Percentiles rank a stretch among this genome's conserved stretches.
These are phyloP conservation scores for Corymbia calophylla DNA, from an alignment of 441 rosid species.

Conservation along the genomic window DNA sequence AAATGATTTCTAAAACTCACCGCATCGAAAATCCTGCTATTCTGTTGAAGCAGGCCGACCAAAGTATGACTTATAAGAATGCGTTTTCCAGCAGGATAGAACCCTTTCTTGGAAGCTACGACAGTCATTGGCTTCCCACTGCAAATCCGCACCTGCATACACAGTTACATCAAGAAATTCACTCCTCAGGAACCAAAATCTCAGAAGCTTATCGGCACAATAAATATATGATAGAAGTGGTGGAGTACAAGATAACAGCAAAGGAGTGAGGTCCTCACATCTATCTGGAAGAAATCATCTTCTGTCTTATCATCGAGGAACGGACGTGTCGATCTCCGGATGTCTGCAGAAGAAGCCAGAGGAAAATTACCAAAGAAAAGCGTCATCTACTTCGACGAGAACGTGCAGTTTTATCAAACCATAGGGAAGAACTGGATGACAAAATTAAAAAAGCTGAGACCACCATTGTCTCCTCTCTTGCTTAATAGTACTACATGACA, in stretches of 20 bases:
- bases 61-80: slow-evolving; percentile 51
- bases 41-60: slow-evolving; percentile 60
- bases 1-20: slow-evolving; percentile 25
- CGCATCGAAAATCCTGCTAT: slow-evolving; percentile 58
- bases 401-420: not conserved
- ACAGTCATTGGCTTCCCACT: slow-evolving; percentile 71
- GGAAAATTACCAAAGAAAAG: not conserved
- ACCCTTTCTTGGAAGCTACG: slow-evolving; percentile 55
- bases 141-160: slow-evolving; percentile 52
- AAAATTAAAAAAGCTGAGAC: not conserved
- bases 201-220: not conserved
- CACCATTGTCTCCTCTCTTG: not conserved
- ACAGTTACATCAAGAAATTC: not conserved
- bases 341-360: slow-evolving; percentile 40
- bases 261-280: slow-evolving; percentile 37
- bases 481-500: not conserved
- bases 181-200: not conserved
- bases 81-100: slow-evolving; percentile 62
- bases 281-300: slow-evolving; percentile 86
- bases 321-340: slow-evolving; percentile 77
- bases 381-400: not conserved
- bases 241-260: not conserved
- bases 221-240: not conserved
- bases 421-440: not conserved
- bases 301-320: slow-evolving; percentile 71